These are phyloP conservation scores for Elongisporangium prolatum DNA, from an alignment of 352 stramenopile genomes.

Conservation along the genomic window DNA sequence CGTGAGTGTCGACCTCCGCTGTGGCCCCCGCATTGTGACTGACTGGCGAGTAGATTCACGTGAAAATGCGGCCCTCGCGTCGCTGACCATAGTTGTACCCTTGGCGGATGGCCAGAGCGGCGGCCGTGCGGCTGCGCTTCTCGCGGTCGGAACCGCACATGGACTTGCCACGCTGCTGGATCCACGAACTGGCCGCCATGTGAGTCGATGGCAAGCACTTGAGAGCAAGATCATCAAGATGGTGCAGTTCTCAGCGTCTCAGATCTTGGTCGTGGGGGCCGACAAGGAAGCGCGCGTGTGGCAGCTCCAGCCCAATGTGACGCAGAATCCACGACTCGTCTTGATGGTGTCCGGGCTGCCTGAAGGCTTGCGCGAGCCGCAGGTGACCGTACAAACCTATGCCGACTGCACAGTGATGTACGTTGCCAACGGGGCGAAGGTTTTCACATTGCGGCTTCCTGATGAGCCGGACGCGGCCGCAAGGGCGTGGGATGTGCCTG, in stretches of 20 bases:
- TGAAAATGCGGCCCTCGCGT: slow-evolving; percentile 18
- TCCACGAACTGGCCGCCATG: slow-evolving; percentile 40
- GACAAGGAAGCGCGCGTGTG: slow-evolving; percentile 71
- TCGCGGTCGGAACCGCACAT: slow-evolving; percentile 33
- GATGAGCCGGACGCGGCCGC: slow-evolving; percentile 20
- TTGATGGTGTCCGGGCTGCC: slow-evolving; percentile 55
- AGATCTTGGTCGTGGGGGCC: slow-evolving; percentile 51
- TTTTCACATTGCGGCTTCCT: slow-evolving; percentile 37
- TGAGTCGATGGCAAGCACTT: slow-evolving; percentile 52
- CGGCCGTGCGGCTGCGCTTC: slow-evolving; percentile 18
- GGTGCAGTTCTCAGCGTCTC: slow-evolving; percentile 46
- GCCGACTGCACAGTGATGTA: slow-evolving; percentile 41
- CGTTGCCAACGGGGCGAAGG: slow-evolving; percentile 26
- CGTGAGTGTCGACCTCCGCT: slow-evolving; percentile 40
- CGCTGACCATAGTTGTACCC: slow-evolving; percentile 17
- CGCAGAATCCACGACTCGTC: slow-evolving; percentile 24
- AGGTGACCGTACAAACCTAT: slow-evolving; percentile 49
- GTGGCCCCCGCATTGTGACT: slow-evolving; percentile 39
- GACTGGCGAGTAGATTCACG: slow-evolving; percentile 55
- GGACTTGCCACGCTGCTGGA: slow-evolving; percentile 50
- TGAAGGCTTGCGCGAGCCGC: slow-evolving; percentile 35
- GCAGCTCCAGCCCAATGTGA: slow-evolving; percentile 31
- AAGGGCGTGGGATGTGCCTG: slow-evolving; percentile 4
- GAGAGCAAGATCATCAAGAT: slow-evolving; percentile 42
- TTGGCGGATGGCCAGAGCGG: slow-evolving; percentile 29